Evolutionary conservation across 2,329 filamentous ascomycete species (phyloP).

Genomic region (Lachnellula occidentalis): DNA sequence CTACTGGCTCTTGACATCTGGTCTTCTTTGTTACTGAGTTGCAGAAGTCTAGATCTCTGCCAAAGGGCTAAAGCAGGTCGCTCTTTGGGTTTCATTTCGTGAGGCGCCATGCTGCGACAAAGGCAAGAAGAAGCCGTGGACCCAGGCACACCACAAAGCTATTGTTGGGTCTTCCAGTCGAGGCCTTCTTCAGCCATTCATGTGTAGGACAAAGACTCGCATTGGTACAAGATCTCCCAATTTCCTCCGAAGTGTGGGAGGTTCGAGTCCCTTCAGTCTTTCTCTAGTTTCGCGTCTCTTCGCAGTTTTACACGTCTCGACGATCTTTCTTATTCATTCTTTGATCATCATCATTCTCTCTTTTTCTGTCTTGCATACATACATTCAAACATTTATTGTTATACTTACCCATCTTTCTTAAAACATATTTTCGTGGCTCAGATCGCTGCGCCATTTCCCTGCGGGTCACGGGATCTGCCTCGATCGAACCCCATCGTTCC

Average conservation of each 20-base stretch:
- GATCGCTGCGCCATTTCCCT: slow-evolving; percentile 1
- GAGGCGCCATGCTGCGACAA: slow-evolving; percentile 11
- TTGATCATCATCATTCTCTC: slow-evolving; percentile 9
- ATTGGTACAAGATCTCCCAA: slow-evolving; percentile 19
- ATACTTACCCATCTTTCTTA: background rate
- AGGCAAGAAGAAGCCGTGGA: background rate
- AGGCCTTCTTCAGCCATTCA: slow-evolving; percentile 12
- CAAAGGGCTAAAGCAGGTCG: background rate
- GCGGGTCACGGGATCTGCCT: slow-evolving; percentile 5
- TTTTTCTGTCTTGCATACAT: slow-evolving; percentile 2
- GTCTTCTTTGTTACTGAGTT: background rate
- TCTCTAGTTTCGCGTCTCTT: slow-evolving; percentile 6
- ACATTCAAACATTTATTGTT: background rate
- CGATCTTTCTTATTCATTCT: slow-evolving; percentile 12
- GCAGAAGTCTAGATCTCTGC: background rate
- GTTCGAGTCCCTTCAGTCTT: background rate
- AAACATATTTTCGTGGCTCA: background rate
- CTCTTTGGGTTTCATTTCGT: slow-evolving; percentile 22
- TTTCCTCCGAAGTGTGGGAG: slow-evolving; percentile 1
- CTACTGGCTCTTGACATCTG: slow-evolving; percentile 9
- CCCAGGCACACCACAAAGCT: slow-evolving; percentile 6
- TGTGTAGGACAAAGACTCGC: slow-evolving; percentile 10
- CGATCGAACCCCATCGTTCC: background rate
- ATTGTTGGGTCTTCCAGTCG: slow-evolving; percentile 4
- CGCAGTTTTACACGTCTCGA: background rate